Conservation (phyloP, 441 rosid genomes). For the Euphorbia celastroides region DNA sequence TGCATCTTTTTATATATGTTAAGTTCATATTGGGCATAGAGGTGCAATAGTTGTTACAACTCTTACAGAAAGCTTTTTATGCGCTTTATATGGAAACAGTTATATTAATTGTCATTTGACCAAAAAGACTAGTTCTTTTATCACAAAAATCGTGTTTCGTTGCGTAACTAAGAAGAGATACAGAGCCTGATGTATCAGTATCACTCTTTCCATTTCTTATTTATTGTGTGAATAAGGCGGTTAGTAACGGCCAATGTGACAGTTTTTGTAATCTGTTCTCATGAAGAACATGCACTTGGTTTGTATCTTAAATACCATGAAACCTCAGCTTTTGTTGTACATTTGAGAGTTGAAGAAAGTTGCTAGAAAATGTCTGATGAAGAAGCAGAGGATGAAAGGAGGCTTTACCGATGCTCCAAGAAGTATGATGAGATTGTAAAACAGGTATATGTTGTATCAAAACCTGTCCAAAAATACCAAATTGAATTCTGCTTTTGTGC, state of each 20-base stretch:
- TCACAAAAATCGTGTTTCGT: conserved; percentile 35
- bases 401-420: conserved; percentile 27
- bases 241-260: conserved; percentile 29
- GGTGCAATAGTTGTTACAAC: background rate
- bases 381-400: conserved; percentile 35
- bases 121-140: background rate
- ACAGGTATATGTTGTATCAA: conserved; percentile 24
- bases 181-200: conserved; percentile 18
- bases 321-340: background rate
- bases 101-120: conserved; percentile 7
- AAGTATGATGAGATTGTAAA: conserved; percentile 33
- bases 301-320: background rate
- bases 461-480: background rate
- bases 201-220: background rate
- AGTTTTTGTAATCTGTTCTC: conserved; percentile 10
- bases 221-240: conserved; percentile 13
- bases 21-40: background rate
- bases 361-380: conserved; percentile 23
- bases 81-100: conserved; percentile 12
- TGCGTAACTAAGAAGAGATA: conserved; percentile 18
- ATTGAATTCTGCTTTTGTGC: background rate
- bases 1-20: background rate
- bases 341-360: background rate
- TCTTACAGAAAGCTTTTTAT: conserved; percentile 4
- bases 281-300: conserved; percentile 16